Evolutionary conservation across 2,329 filamentous ascomycete species (phyloP).

Genomic region (Arthrobotrys conoides): DNA sequence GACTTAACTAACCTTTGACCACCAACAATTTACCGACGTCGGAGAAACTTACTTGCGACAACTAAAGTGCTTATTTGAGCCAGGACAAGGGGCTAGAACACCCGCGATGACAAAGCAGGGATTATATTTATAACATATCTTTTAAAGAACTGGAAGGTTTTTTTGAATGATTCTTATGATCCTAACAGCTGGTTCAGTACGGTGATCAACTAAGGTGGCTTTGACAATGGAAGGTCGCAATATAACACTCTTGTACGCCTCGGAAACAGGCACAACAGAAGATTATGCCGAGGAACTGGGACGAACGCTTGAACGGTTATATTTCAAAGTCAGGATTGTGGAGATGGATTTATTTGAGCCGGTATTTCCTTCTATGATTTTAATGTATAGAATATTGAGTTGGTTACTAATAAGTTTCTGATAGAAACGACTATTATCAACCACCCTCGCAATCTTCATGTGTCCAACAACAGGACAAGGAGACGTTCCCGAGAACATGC

Average conservation of each 20-base stretch:
- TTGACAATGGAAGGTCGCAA: conserved; percentile 72
- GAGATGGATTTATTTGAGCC: conserved; percentile 83
- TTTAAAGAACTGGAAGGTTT: too few species aligned
- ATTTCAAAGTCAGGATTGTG: conserved; percentile 80
- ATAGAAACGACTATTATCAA: conserved; percentile 67
- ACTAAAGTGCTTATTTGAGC: not conserved
- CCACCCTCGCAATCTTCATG: conserved; percentile 79
- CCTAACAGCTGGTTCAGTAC: not conserved
- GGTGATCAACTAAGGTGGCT: not conserved
- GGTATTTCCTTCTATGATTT: conserved; percentile 70
- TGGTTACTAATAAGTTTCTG: not conserved
- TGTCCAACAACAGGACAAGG: conserved; percentile 95
- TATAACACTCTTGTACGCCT: conserved; percentile 81
- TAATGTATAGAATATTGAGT: not conserved
- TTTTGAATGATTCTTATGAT: not conserved
- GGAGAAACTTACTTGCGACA: conserved; percentile 10
- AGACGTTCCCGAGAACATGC: conserved; percentile 87
- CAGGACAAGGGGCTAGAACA: conserved; percentile 14
- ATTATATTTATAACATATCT: not conserved
- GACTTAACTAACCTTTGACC: not conserved
- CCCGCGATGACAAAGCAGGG: conserved; percentile 51
- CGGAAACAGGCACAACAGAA: conserved; percentile 94
- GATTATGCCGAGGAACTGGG: conserved; percentile 90
- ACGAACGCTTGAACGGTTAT: conserved; percentile 80
- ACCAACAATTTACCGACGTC: conserved; percentile 31